These are phyloP conservation scores for Colletotrichum sp. DNA, from an alignment of 2,329 filamentous ascomycete genomes.

Conservation along the genomic window DNA sequence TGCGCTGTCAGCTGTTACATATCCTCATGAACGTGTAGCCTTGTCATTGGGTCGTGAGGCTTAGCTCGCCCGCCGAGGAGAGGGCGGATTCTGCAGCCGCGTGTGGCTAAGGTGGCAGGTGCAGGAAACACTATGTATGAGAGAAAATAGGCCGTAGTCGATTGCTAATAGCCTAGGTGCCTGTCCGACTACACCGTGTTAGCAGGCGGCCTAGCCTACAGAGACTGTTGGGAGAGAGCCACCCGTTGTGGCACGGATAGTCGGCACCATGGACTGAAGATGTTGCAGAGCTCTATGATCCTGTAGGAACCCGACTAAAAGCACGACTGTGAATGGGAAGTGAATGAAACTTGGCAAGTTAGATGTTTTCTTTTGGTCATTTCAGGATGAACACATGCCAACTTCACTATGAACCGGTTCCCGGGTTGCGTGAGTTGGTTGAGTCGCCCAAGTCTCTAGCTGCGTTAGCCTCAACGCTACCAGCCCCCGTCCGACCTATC, in stretches of 20 bases:
- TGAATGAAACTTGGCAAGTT: too few species aligned
- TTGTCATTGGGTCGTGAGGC: not conserved
- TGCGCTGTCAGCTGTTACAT: not conserved
- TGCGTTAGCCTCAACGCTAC: conserved; percentile 6
- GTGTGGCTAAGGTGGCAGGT: not conserved
- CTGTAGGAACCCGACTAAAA: conserved; percentile 3
- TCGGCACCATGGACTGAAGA: not conserved
- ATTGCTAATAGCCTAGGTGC: not conserved
- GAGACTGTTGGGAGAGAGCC: not conserved
- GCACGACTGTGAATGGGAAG: not conserved
- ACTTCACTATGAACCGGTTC: not conserved
- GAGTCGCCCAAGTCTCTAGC: not conserved
- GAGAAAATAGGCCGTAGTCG: not conserved
- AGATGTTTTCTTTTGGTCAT: not conserved
- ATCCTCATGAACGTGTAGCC: not conserved
- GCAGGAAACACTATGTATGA: not conserved
- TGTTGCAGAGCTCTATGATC: not conserved
- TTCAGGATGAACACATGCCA: not conserved
- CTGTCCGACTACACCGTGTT: not conserved
- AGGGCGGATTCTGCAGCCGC: not conserved
- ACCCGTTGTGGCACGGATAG: not conserved
- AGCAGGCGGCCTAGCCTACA: not conserved
- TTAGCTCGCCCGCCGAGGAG: not conserved
- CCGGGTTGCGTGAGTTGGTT: not conserved
- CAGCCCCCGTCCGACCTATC: not conserved